A percentile compares a stretch with the other conserved stretches of the same genome.
Evolutionary conservation across 163 green algal species (phyloP).

Genomic region (Chloroidium sp.): DNA sequence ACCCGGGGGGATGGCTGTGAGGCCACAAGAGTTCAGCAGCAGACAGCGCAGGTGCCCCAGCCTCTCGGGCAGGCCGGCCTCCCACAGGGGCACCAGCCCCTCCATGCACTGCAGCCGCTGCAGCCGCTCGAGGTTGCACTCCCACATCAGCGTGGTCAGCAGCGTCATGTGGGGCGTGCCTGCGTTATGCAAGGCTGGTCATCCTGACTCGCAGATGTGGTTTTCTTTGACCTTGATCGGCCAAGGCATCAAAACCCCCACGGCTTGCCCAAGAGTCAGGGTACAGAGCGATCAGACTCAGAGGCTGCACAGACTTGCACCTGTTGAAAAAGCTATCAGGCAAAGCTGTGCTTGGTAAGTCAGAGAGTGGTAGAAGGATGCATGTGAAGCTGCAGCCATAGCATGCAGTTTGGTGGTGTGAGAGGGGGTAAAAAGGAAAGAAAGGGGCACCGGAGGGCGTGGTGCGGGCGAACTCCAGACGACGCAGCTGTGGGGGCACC

Average conservation of each 20-base stretch:
- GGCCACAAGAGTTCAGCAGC: slow-evolving; percentile 48
- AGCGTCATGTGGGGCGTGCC: slow-evolving; percentile 9
- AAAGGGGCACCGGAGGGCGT: neutral
- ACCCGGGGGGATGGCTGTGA: slow-evolving; percentile 41
- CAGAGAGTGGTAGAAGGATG: neutral
- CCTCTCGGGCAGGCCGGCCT: neutral
- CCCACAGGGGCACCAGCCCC: slow-evolving; percentile 5
- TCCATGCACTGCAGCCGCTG: slow-evolving; percentile 16
- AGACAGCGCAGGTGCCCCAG: slow-evolving; percentile 40
- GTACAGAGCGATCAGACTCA: neutral
- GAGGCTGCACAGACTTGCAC: neutral
- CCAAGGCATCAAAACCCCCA: neutral
- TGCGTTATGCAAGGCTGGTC: neutral
- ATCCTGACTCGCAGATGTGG: neutral
- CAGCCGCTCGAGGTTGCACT: slow-evolving; percentile 17
- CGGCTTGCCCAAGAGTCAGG: neutral
- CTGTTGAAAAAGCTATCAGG: neutral
- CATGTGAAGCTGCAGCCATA: neutral
- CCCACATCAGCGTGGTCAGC: slow-evolving; percentile 13
- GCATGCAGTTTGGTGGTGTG: neutral
- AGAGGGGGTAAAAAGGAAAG: neutral
- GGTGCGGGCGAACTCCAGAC: slow-evolving; percentile 13
- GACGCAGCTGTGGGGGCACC: slow-evolving; percentile 12
- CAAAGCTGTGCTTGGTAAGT: neutral
- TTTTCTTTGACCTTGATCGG: neutral